phyloP scores from a whole-genome alignment of 2,329 filamentous ascomycete genomes.

The Ceratocystiopsis minuta region DNA sequence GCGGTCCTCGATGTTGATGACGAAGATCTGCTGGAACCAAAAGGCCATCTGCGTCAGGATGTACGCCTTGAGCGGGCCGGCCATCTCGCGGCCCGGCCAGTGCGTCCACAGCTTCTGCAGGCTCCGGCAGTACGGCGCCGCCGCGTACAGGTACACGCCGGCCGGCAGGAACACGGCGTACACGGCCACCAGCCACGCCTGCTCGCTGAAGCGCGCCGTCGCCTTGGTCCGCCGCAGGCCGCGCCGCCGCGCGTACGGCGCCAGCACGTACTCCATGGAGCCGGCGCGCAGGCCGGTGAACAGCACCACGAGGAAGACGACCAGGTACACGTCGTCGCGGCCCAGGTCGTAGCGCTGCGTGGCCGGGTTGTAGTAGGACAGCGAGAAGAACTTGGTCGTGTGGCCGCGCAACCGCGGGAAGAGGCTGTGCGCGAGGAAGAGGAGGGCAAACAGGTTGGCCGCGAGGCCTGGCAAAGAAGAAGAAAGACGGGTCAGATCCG shows the following conservation, averaged over 20 bases:
- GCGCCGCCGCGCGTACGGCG: constrained; percentile 52
- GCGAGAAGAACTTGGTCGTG: constrained; percentile 74
- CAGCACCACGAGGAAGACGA: constrained; percentile 60
- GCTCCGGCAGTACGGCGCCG: constrained; percentile 66
- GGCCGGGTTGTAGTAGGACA: constrained; percentile 62
- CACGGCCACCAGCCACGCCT: constrained; percentile 80
- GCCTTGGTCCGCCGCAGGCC: constrained; percentile 65
- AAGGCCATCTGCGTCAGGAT: constrained; percentile 81
- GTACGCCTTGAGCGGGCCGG: constrained; percentile 67
- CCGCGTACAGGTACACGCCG: constrained; percentile 70
- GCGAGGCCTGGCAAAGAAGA: constrained; percentile 45
- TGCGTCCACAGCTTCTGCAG: constrained; percentile 63
- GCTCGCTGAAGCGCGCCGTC: constrained; percentile 73
- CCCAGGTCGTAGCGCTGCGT: constrained; percentile 59
- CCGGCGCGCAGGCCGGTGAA: constrained; percentile 76
- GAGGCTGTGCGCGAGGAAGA: constrained; percentile 64
- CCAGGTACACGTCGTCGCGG: constrained; percentile 60
- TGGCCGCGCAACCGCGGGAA: constrained; percentile 64
- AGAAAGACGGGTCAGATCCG: constrained; percentile 13
- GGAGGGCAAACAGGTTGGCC: constrained; percentile 66
- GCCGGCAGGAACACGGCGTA: constrained; percentile 65
- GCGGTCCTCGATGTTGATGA: constrained; percentile 85
- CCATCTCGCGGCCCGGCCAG: constrained; percentile 66
- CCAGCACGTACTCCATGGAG: constrained; percentile 72
- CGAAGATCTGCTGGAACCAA: constrained; percentile 84